These are phyloP conservation scores for Maudiozyma turicensis DNA, from an alignment of 805 yeast genomes.

Conservation along the genomic window DNA sequence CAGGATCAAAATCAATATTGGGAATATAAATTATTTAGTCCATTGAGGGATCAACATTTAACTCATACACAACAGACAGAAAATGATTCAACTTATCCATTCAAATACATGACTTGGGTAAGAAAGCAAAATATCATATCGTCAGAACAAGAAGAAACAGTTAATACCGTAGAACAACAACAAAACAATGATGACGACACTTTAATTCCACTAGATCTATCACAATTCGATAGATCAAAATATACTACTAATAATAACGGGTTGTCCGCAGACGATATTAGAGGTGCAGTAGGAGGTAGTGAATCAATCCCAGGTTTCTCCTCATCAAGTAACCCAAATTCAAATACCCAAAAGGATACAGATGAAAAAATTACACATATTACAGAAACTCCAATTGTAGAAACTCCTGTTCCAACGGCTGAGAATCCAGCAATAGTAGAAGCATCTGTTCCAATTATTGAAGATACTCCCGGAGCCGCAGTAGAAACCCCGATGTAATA, in stretches of 20 bases:
- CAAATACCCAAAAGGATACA: background rate
- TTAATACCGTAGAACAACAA: background rate
- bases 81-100: constrained; percentile 12
- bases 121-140: background rate
- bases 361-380: background rate
- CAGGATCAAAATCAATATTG: constrained; percentile 20
- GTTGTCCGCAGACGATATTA: constrained; percentile 38
- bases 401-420: background rate
- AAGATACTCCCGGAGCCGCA: background rate
- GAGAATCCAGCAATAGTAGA: background rate
- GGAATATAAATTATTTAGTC: constrained; percentile 27
- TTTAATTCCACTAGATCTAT: constrained; percentile 30
- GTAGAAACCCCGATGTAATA: background rate
- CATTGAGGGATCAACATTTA: constrained; percentile 7
- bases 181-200: background rate
- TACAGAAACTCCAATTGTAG: background rate
- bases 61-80: background rate
- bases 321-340: background rate
- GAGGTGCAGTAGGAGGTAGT: constrained; percentile 44
- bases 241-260: constrained; percentile 5
- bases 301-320: constrained; percentile 40
- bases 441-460: too few relatives aligned
- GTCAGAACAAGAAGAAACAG: constrained; percentile 5
- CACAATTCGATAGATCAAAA: constrained; percentile 25
- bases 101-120: constrained; percentile 20